A percentile compares a stretch with the other conserved stretches of the same genome.
phyloP scores from a whole-genome alignment of 129 eudicot species.

The Gnaphalium uliginosum region DNA sequence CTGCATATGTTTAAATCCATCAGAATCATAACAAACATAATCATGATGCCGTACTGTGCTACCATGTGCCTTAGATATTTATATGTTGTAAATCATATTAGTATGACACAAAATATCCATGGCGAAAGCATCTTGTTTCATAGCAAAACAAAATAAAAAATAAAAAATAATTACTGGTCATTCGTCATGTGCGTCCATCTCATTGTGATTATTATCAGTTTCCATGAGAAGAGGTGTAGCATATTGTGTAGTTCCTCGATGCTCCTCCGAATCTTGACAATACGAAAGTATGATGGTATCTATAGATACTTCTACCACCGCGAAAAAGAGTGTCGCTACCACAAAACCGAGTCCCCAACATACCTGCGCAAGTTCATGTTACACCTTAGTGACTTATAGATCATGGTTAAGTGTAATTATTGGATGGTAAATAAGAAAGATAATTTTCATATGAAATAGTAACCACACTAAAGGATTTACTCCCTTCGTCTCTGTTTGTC shows the following conservation, averaged over 20 bases:
- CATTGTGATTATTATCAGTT: conserved; percentile 61
- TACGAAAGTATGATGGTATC: conserved; percentile 91
- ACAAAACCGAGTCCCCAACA: conserved; percentile 87
- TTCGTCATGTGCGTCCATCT: conserved; percentile 69
- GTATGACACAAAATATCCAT: background rate
- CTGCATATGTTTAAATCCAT: background rate
- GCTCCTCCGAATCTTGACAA: conserved; percentile 90
- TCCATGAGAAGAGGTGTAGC: conserved; percentile 87
- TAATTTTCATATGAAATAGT: background rate
- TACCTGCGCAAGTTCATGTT: conserved; percentile 47
- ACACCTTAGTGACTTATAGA: background rate
- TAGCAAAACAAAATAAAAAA: background rate
- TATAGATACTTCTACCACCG: conserved; percentile 86
- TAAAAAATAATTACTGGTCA: conserved; percentile 31
- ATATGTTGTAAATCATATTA: conserved; percentile 3
- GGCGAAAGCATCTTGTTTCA: background rate
- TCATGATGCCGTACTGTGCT: background rate
- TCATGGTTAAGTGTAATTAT: background rate
- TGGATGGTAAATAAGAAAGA: background rate
- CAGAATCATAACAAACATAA: background rate
- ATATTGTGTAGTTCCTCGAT: conserved; percentile 83
- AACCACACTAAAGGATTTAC: background rate
- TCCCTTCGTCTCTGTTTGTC: no score
- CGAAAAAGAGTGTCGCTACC: conserved; percentile 83
- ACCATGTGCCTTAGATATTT: conserved; percentile 12